Evolutionary conservation across 306 rosid species (phyloP).

Genomic region (Abrus pulchellus): DNA sequence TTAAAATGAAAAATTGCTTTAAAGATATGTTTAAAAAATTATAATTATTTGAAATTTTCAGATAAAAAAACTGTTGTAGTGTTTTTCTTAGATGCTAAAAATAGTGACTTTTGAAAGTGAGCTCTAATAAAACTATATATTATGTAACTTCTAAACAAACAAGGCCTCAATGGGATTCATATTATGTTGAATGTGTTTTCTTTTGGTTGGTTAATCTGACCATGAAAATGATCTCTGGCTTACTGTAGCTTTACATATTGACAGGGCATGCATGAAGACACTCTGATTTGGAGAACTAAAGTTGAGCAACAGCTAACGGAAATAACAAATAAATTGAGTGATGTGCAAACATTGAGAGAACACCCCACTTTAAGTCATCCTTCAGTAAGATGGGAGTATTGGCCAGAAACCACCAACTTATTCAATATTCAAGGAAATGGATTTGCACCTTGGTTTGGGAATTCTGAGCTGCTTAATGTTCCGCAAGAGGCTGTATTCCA

Average conservation of each 20-base stretch:
- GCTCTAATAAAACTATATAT: background rate
- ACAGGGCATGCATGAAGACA: conserved; percentile 67
- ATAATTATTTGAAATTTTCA: background rate
- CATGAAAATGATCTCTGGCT: background rate
- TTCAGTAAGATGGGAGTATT: conserved; percentile 69
- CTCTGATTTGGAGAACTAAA: conserved; percentile 65
- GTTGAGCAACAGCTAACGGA: conserved; percentile 67
- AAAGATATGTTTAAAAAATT: background rate
- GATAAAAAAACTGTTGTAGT: background rate
- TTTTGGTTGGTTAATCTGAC: background rate
- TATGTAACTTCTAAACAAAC: background rate
- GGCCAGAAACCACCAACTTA: conserved; percentile 66
- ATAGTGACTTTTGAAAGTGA: background rate
- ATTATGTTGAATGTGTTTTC: conserved; percentile 3
- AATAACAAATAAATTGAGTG: conserved; percentile 52
- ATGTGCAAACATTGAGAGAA: conserved; percentile 51
- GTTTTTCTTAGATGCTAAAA: background rate
- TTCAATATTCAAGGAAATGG: conserved; percentile 60
- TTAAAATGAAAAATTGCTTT: background rate
- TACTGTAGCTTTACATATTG: conserved; percentile 26
- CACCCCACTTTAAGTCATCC: conserved; percentile 46
- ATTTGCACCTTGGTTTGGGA: conserved; percentile 62
- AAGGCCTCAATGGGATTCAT: background rate
- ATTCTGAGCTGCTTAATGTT: conserved; percentile 49
- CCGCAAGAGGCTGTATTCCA: conserved; percentile 51